Conservation (phyloP, 2,329 filamentous ascomycete species). For the Tolypocladium endophyticum region DNA sequence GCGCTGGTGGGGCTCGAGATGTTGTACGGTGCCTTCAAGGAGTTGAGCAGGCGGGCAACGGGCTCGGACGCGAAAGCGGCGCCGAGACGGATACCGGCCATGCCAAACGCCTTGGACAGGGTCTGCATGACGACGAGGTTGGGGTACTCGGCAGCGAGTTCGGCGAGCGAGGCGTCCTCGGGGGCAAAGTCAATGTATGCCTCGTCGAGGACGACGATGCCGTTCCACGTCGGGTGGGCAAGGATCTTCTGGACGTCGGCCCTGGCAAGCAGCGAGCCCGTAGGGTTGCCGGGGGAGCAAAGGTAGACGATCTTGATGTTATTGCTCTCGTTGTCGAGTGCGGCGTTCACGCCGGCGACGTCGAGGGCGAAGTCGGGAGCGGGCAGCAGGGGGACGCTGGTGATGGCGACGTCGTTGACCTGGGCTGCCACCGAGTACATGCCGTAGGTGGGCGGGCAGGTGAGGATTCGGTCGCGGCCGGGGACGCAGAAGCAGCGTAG, state of each 20-base stretch:
- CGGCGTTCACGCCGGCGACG: constrained; percentile 53
- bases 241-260: constrained; percentile 63
- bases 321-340: constrained; percentile 40
- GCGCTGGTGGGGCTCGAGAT: constrained; percentile 79
- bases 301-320: constrained; percentile 83
- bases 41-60: constrained; percentile 76
- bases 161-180: constrained; percentile 66
- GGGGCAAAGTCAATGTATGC: constrained; percentile 91
- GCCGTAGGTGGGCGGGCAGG: constrained; percentile 93
- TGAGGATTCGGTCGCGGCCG: constrained; percentile 79
- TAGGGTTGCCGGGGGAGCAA: constrained; percentile 93
- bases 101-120: constrained; percentile 91
- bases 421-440: constrained; percentile 96
- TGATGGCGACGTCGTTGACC: constrained; percentile 81
- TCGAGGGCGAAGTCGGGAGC: constrained; percentile 67
- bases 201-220: constrained; percentile 85
- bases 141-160: constrained; percentile 86
- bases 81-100: constrained; percentile 86
- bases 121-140: constrained; percentile 98
- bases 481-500: constrained; percentile 89
- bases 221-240: constrained; percentile 87
- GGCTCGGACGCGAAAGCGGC: constrained; percentile 68
- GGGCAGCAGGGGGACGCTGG: constrained; percentile 72
- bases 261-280: constrained; percentile 68
- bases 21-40: constrained; percentile 93